Percentiles rank a stretch among this genome's conserved stretches.
Conservation (phyloP, 495 filamentous ascomycete species). For the Penicillium taxi region DNA sequence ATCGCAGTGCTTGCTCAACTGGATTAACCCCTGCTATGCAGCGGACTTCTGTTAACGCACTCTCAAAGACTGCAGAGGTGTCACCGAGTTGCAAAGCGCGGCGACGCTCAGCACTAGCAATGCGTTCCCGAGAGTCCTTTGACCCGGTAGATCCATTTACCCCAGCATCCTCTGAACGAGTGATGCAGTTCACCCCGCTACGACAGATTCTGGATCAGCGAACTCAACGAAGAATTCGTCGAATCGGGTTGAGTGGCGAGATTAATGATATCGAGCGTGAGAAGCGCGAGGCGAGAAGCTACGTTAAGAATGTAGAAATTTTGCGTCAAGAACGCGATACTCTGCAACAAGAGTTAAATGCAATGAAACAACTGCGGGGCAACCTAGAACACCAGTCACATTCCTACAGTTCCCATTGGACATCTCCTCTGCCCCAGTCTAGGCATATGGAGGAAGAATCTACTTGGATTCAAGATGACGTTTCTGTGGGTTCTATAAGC, state of each 20-base stretch:
- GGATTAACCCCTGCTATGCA: slow-evolving; percentile 62
- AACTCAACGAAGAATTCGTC: slow-evolving; percentile 61
- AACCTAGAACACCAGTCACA: slow-evolving; percentile 18
- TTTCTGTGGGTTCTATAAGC: slow-evolving; percentile 8
- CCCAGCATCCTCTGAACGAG: slow-evolving; percentile 22
- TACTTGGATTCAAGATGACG: slow-evolving; percentile 12
- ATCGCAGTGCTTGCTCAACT: slow-evolving; percentile 38
- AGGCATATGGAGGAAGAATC: slow-evolving; percentile 19
- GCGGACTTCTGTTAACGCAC: slow-evolving; percentile 38
- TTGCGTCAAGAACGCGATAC: slow-evolving; percentile 31
- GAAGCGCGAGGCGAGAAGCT: slow-evolving; percentile 38
- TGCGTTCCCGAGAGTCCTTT: slow-evolving; percentile 15
- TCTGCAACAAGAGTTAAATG: slow-evolving; percentile 45
- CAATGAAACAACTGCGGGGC: slow-evolving; percentile 29
- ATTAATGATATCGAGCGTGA: slow-evolving; percentile 57
- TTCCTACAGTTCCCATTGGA: slow-evolving; percentile 18
- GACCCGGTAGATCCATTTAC: slow-evolving; percentile 24
- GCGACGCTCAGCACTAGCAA: slow-evolving; percentile 24
- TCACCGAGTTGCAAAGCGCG: slow-evolving; percentile 40
- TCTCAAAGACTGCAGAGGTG: slow-evolving; percentile 13
- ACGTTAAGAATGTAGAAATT: slow-evolving; percentile 45
- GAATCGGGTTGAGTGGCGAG: slow-evolving; percentile 68
- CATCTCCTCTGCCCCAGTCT: slow-evolving; percentile 15
- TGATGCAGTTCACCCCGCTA: slow-evolving; percentile 58
- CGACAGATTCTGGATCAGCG: slow-evolving; percentile 62